Percentiles rank a stretch among this genome's conserved stretches.
Conservation (phyloP, 495 filamentous ascomycete genomes). For the Penicillium goetzii region DNA sequence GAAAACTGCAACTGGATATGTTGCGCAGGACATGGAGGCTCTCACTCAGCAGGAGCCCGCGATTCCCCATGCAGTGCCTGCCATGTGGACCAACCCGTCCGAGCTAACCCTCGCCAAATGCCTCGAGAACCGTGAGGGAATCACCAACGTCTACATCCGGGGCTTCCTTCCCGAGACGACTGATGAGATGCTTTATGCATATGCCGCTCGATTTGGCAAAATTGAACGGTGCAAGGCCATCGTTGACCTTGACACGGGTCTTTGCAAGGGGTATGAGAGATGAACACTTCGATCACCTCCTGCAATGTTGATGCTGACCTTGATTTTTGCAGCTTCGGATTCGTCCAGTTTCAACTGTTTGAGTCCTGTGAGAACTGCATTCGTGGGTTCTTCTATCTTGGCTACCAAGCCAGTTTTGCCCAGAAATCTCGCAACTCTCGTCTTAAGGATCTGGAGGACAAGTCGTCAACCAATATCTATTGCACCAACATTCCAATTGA, state of each 20-base stretch:
- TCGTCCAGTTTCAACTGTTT: conserved; percentile 88
- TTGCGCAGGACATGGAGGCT: conserved; percentile 68
- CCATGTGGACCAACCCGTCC: conserved; percentile 73
- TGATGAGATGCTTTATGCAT: conserved; percentile 82
- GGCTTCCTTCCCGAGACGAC: conserved; percentile 93
- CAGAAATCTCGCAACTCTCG: conserved; percentile 97
- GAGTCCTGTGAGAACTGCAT: conserved; percentile 93
- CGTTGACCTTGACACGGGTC: conserved; percentile 85
- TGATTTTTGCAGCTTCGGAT: conserved; percentile 73
- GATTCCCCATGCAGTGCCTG: conserved; percentile 89
- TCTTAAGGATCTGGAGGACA: conserved; percentile 88
- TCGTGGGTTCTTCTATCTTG: conserved; percentile 88
- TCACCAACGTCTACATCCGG: conserved; percentile 96
- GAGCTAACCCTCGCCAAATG: conserved; percentile 85
- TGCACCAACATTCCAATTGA: conserved; percentile 91
- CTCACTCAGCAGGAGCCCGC: conserved; percentile 74
- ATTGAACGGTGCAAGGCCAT: conserved; percentile 97
- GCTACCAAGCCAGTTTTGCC: conserved; percentile 97
- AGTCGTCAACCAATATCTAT: conserved; percentile 89
- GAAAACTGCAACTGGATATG: conserved; percentile 54
- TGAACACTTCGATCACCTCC: not conserved
- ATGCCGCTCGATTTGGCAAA: conserved; percentile 83
- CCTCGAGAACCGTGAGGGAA: conserved; percentile 83
- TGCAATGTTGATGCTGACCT: conserved; percentile 10
- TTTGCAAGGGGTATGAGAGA: conserved; percentile 84